A percentile compares a stretch with the other conserved stretches of the same genome.
Conservation (phyloP, 1,139 yeast species). For the Scheffersomyces insectosa region DNA sequence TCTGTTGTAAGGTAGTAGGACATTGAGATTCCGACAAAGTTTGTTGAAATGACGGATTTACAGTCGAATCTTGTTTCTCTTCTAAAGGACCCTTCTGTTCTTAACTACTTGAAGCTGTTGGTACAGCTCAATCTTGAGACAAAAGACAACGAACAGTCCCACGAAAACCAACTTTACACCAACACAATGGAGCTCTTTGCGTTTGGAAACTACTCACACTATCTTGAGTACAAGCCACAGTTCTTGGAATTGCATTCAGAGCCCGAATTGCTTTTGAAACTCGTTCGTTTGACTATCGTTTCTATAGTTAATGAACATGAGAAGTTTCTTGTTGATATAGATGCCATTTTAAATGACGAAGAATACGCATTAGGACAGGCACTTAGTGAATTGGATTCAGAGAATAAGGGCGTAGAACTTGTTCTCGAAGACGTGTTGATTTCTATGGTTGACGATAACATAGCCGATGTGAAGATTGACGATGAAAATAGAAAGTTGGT, state of each 20-base stretch:
- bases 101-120: no score
- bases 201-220: constrained; percentile 34
- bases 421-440: constrained; percentile 22
- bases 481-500: constrained; percentile 20
- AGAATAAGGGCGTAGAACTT: constrained; percentile 3
- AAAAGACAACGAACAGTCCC: not conserved
- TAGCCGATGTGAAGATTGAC: constrained; percentile 30
- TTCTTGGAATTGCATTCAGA: constrained; percentile 16
- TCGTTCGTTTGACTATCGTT: constrained; percentile 30
- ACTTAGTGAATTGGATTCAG: constrained; percentile 6
- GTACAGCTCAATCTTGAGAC: no score
- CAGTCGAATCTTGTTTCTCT: no score
- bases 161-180: constrained; percentile 4
- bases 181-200: constrained; percentile 38
- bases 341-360: constrained; percentile 13
- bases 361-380: constrained; percentile 23
- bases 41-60: no score
- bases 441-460: constrained; percentile 24
- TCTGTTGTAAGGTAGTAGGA: no score
- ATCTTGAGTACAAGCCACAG: constrained; percentile 17
- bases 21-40: no score
- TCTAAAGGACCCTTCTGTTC: no score
- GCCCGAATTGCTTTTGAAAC: constrained; percentile 16
- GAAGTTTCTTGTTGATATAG: constrained; percentile 17
- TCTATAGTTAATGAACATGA: constrained; percentile 26